Evolutionary conservation across 345 rosid genomes (phyloP).

Genomic region (Garcia nutans): DNA sequence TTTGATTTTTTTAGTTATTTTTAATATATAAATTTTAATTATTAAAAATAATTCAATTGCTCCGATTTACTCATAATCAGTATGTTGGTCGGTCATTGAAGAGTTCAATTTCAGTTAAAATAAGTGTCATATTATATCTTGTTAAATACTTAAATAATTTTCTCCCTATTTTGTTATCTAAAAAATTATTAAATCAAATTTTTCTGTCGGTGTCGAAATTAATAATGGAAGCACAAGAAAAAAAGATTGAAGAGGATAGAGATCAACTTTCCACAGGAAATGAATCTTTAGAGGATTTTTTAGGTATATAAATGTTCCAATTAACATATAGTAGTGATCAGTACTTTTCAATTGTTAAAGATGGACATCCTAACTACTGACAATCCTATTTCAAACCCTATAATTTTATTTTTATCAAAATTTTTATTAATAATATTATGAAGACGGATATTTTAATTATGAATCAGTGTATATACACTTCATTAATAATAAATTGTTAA

Average conservation of each 20-base stretch:
- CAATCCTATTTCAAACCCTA: neutral
- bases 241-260: neutral
- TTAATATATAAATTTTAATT: too few species aligned
- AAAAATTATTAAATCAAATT: too few species aligned
- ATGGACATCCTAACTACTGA: constrained; percentile 18
- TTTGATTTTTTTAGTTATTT: too few species aligned
- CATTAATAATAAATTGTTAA: too few species aligned
- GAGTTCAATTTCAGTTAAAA: too few species aligned
- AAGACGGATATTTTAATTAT: too few species aligned
- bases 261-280: constrained; percentile 1
- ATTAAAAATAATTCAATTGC: too few species aligned
- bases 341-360: constrained; percentile 14
- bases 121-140: too few species aligned
- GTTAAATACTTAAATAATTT: too few species aligned
- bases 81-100: too few species aligned
- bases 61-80: too few species aligned
- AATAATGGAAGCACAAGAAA: neutral
- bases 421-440: neutral
- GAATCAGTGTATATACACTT: too few species aligned
- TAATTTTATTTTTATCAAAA: neutral
- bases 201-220: constrained; percentile 6
- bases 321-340: neutral
- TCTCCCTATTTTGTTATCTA: neutral
- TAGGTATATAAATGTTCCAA: neutral
- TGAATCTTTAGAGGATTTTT: neutral